Evolutionary conservation across 73 alveolate species (phyloP), one percentile per base, ranked within the genome.

Genomic region (Symbiodinium natans): DNA sequence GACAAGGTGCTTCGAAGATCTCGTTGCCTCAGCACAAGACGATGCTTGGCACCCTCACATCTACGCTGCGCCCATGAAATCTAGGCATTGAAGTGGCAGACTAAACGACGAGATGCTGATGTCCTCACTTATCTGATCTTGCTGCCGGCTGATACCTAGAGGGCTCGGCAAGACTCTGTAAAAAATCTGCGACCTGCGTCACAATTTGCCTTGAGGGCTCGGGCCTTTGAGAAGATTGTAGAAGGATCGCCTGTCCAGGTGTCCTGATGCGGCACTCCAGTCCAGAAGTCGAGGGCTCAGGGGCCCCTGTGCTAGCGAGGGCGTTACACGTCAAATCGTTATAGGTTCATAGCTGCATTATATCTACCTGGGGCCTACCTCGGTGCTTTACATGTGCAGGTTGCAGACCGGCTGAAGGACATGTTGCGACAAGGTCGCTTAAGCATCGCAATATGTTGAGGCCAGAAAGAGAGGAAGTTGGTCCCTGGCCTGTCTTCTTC

Each of bases 191-290:
- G n/a, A n/a, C n/a, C n/a, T n/a, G n/a, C n/a, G n/a, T n/a, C n/a
- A n/a, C n/a, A n/a, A n/a, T n/a, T n/a, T n/a, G n/a, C n/a, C n/a
- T n/a, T n/a, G n/a, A 21, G 63, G 34, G 21, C 7, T 39, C 42
- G 27, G 40, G 86, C 95, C 95, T 89, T 77, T 27, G 23, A 89
- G 95, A 82, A 89, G 74, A 46, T 82, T 89, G 86, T 89, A 89
- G 95, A 89, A 89, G 23, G 86, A 56, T 29, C 74, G 31, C 39
- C 48, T 89, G 95, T 89, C 95, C 77, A 89, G 75, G 43, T 25
- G 75, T 43, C 86, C 95, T 89, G 48, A 34, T 41, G 29, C 48
- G n/a, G n/a, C n/a, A 9, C 25, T 71, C 38, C 31, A 10, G 31
- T 25, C 19, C 19, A 39, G 83, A 13, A 34, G 2, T 71, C 33